Base-by-base conservation (phyloP, 495 filamentous ascomycete genomes). In the Hypoxylon cercidicola region DNA sequence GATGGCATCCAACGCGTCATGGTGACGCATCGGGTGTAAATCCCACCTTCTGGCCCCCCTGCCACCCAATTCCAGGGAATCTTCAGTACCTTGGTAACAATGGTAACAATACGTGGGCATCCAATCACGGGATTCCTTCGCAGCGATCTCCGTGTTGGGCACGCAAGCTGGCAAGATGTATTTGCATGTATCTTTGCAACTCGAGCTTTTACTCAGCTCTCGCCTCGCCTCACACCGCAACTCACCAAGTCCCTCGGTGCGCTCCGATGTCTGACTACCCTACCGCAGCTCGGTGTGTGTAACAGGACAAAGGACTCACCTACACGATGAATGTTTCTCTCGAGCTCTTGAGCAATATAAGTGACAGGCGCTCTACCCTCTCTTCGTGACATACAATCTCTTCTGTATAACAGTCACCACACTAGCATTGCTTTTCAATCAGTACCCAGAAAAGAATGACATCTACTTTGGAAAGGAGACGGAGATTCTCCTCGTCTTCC, bases 401-500 rank as follows among this genome's bases (percentile, higher is more conserved):
- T 47, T 21, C 7, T 57, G 45, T 16, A 34, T 45, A 34, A 35
- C 28, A 56, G 23, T 58, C 54, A 46, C 43, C n/a, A 54, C 32
- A 53, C 43, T 59, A 54, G 37, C 39, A 49, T 48, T 19, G 40
- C 40, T 16, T 50, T 13, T 10, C 4, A 18, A 41, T 44, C 40
- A 21, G 19, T 61, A 18, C 28, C 16, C 20, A 51, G 41, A 19
- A 20, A 52, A 57, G 23, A 15, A 68, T 68, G 65, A 9, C 65
- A 44, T 62, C 55, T 15, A 35, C 43, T 16, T 7, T 62, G 20
- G 58, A 51, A 55, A 64, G 39, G 49, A 68, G 65, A 55, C 60
- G 65, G 44, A 63, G 53, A 34, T 68, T 68, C 10, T 68, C 65
- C 15, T 52, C 60, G 25, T 52, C 65, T 37, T 68, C 65, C 3